These are phyloP conservation scores for Puccinellia tenuiflora DNA, from an alignment of 176 grass and related monocot species.

Conservation along the genomic window DNA sequence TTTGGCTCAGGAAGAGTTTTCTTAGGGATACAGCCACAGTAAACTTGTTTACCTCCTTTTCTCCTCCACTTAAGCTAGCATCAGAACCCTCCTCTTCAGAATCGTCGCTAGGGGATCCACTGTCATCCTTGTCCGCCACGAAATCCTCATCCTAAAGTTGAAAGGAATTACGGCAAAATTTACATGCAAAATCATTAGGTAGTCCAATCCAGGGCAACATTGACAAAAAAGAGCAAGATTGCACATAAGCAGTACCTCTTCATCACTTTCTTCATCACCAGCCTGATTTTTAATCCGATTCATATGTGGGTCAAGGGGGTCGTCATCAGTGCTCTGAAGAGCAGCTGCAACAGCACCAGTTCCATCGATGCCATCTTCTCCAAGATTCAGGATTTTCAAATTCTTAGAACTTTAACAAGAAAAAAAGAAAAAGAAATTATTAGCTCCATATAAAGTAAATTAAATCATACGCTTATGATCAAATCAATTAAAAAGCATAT, in stretches of 20 bases:
- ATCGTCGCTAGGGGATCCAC: constrained; percentile 79
- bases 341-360: constrained; percentile 40
- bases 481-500: constrained; percentile 5
- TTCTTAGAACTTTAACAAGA: constrained; percentile 47
- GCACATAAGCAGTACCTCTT: constrained; percentile 49
- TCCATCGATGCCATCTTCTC: constrained; percentile 45
- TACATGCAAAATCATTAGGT: neutral
- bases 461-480: neutral
- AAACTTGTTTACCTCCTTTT: constrained; percentile 51
- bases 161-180: neutral
- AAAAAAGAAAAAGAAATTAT: constrained; percentile 21
- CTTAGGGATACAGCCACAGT: neutral
- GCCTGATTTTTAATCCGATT: constrained; percentile 53
- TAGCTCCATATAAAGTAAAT: neutral
- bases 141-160: constrained; percentile 73
- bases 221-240: neutral
- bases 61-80: constrained; percentile 62
- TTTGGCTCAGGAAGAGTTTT: neutral
- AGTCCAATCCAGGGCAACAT: neutral
- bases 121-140: constrained; percentile 70
- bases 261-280: constrained; percentile 73
- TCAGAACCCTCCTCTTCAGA: constrained; percentile 69
- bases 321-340: constrained; percentile 58
- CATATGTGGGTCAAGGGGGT: constrained; percentile 65
- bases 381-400: constrained; percentile 79